These are phyloP conservation scores for Magnolia officinalis DNA, from an alignment of 164 flowering plant species.

Conservation along the genomic window DNA sequence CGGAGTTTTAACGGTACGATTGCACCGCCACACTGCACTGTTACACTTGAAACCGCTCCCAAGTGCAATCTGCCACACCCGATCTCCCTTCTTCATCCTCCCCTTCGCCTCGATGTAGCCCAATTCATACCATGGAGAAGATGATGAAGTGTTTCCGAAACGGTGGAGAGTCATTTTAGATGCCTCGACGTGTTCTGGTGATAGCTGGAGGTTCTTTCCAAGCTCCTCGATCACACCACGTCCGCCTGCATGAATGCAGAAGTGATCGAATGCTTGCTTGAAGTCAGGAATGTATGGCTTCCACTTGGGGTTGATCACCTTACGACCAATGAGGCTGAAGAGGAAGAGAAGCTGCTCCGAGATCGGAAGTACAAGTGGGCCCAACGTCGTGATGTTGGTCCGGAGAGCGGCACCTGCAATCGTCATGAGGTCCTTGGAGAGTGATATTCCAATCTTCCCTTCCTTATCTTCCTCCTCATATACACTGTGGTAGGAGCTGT, in stretches of 20 bases:
- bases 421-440: conserved; percentile 19
- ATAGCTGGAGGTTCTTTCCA: conserved; percentile 22
- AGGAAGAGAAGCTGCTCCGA: conserved; percentile 19
- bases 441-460: conserved; percentile 8
- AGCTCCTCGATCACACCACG: conserved; percentile 35
- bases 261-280: conserved; percentile 38
- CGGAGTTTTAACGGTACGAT: conserved; percentile 3
- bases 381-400: conserved; percentile 18
- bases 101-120: conserved; percentile 34
- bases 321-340: conserved; percentile 7
- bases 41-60: conserved; percentile 38
- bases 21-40: conserved; percentile 31
- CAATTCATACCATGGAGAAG: conserved; percentile 39
- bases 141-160: conserved; percentile 40
- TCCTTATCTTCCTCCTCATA: conserved; percentile 17
- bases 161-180: conserved; percentile 39
- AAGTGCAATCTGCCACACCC: conserved; percentile 32
- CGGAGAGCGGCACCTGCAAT: conserved; percentile 13
- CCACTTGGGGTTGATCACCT: conserved; percentile 18
- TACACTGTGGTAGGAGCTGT: conserved; percentile 15
- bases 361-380: conserved; percentile 15
- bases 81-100: conserved; percentile 32
- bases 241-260: conserved; percentile 44
- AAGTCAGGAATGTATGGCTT: conserved; percentile 20
- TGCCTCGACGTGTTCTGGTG: conserved; percentile 33